phyloP scores from a whole-genome alignment of 768 basidiomycete species.

The Suillus occidentalis region DNA sequence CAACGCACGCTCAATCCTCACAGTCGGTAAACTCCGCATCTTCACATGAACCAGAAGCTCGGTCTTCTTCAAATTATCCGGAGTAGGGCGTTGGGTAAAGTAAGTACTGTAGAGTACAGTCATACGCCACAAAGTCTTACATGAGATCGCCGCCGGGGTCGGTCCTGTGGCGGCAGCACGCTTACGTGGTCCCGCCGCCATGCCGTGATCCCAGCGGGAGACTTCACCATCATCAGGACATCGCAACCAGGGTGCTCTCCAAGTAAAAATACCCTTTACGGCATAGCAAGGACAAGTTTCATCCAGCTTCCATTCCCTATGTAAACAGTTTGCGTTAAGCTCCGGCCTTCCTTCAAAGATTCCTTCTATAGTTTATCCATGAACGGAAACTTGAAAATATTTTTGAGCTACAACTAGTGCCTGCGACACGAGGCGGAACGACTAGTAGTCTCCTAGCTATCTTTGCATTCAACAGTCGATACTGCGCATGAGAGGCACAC shows the following conservation, averaged over 20 bases:
- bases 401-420: too few species aligned
- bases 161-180: neutral
- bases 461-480: too few species aligned
- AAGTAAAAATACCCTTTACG: conserved; percentile 17
- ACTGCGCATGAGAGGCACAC: too few species aligned
- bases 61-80: neutral
- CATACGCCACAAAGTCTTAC: conserved; percentile 4
- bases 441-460: too few species aligned
- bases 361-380: too few species aligned
- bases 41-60: conserved; percentile 1
- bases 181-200: neutral
- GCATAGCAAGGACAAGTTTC: conserved; percentile 3
- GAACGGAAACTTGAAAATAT: too few species aligned
- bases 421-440: too few species aligned
- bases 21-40: neutral
- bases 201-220: neutral
- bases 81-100: neutral
- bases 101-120: too few species aligned
- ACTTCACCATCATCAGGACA: neutral
- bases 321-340: neutral
- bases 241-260: neutral
- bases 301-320: neutral
- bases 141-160: conserved; percentile 1
- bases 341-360: neutral
- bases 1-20: neutral